Evolutionary conservation across 1,284 basidiomycete species (phyloP).

Genomic region (Phylloporus gajari): DNA sequence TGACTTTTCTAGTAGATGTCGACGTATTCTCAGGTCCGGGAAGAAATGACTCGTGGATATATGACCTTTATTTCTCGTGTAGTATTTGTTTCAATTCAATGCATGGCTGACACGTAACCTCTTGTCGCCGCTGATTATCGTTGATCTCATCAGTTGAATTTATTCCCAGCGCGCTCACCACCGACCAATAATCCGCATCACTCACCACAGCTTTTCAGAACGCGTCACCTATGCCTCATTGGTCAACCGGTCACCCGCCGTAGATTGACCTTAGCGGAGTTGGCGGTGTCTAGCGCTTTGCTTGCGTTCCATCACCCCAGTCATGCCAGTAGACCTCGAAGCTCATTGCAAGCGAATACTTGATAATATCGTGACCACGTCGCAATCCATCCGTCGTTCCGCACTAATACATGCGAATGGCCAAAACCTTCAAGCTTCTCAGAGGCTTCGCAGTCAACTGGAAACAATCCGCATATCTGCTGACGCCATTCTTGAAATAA

Average conservation of each 20-base stretch:
- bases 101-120: too few relatives aligned
- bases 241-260: too few relatives aligned
- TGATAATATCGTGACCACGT: neutral
- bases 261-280: too few relatives aligned
- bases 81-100: too few relatives aligned
- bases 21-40: constrained; percentile 62
- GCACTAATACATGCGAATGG: neutral
- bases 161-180: too few relatives aligned
- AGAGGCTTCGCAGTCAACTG: neutral
- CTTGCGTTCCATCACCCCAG: too few relatives aligned
- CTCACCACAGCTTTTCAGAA: too few relatives aligned
- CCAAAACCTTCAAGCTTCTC: neutral
- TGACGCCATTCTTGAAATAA: neutral
- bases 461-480: neutral
- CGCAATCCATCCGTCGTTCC: neutral
- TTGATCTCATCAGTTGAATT: too few relatives aligned
- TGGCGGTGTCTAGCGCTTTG: too few relatives aligned
- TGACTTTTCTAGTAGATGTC: constrained; percentile 16
- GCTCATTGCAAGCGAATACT: neutral
- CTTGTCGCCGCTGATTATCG: too few relatives aligned
- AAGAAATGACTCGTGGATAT: constrained; percentile 67
- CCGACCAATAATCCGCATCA: too few relatives aligned
- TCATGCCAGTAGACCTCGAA: neutral
- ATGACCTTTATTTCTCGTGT: neutral
- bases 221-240: too few relatives aligned